phyloP scores from a whole-genome alignment of 805 yeast species.

The Metschnikowia vanudenii region DNA sequence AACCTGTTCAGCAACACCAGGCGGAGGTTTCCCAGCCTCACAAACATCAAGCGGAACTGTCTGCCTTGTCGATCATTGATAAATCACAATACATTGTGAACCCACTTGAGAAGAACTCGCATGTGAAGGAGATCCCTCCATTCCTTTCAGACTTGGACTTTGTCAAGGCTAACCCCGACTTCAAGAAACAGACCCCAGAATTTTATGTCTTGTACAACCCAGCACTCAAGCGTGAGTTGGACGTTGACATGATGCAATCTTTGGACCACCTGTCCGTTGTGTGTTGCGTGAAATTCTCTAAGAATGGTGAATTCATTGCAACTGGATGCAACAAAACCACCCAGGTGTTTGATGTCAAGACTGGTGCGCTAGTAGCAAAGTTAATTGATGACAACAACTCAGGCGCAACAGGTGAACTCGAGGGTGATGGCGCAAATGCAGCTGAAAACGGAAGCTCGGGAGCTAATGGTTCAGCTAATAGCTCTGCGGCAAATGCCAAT shows the following conservation, averaged over 20 bases:
- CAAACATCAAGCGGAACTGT: slow-evolving; percentile 1
- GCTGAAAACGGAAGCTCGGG: slow-evolving; percentile 40
- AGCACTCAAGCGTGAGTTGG: slow-evolving; percentile 61
- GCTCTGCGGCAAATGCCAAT: slow-evolving; percentile 56
- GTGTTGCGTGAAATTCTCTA: slow-evolving; percentile 91
- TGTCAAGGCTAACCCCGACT: slow-evolving; percentile 66
- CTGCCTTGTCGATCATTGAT: slow-evolving; percentile 37
- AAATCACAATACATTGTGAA: slow-evolving; percentile 42
- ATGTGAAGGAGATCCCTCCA: slow-evolving; percentile 77
- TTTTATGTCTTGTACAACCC: slow-evolving; percentile 91
- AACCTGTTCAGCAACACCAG: slow-evolving; percentile 14
- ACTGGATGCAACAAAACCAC: slow-evolving; percentile 97
- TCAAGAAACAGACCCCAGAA: slow-evolving; percentile 79
- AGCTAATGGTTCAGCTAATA: slow-evolving; percentile 27
- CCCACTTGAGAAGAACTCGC: slow-evolving; percentile 48
- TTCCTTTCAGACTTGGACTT: slow-evolving; percentile 79
- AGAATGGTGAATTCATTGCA: slow-evolving; percentile 88
- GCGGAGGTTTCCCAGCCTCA: neutral
- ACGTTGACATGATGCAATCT: slow-evolving; percentile 85
- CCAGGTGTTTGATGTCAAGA: slow-evolving; percentile 87
- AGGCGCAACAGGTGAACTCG: slow-evolving; percentile 16
- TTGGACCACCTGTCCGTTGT: slow-evolving; percentile 93
- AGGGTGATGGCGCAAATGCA: slow-evolving; percentile 21
- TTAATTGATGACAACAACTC: slow-evolving; percentile 70
- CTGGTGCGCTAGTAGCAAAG: slow-evolving; percentile 86